Conservation (phyloP, 441 rosid genomes). For the Breynia disticha region DNA sequence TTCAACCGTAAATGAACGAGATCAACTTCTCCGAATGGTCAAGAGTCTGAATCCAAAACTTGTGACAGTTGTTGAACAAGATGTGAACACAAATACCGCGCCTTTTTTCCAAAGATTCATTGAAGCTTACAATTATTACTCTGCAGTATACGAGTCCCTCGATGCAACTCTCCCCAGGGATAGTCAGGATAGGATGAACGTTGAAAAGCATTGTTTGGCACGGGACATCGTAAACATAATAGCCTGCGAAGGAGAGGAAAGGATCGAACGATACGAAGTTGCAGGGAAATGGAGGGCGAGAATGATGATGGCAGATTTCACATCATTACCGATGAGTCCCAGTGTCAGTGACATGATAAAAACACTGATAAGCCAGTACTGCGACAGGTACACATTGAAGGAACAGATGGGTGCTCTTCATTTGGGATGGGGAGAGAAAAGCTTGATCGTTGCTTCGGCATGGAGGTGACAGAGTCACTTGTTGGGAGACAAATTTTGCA, state of each 20-base stretch:
- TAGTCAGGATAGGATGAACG: slow-evolving; percentile 94
- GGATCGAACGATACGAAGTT: slow-evolving; percentile 84
- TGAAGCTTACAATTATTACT: slow-evolving; percentile 84
- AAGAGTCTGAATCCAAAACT: slow-evolving; percentile 86
- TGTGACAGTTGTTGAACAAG: slow-evolving; percentile 90
- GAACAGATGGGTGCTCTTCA: slow-evolving; percentile 68
- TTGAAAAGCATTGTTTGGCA: slow-evolving; percentile 94
- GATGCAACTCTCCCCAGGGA: slow-evolving; percentile 89
- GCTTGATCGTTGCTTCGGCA: slow-evolving; percentile 85
- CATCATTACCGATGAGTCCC: slow-evolving; percentile 46
- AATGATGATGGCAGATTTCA: slow-evolving; percentile 93
- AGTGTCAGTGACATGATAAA: slow-evolving; percentile 38
- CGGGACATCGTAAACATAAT: slow-evolving; percentile 86
- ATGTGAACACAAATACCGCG: slow-evolving; percentile 85
- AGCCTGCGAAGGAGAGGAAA: slow-evolving; percentile 95
- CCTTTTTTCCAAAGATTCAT: slow-evolving; percentile 75
- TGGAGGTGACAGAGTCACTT: slow-evolving; percentile 57
- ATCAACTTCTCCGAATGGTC: slow-evolving; percentile 85
- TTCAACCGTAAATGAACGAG: slow-evolving; percentile 78
- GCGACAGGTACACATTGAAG: slow-evolving; percentile 51
- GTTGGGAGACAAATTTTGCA: background rate
- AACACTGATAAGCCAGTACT: slow-evolving; percentile 53
- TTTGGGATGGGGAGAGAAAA: slow-evolving; percentile 89
- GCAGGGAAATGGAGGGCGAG: slow-evolving; percentile 98
- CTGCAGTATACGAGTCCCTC: slow-evolving; percentile 87